These are phyloP conservation scores for Dactylellina cionopaga DNA, from an alignment of 2,329 filamentous ascomycete genomes.

Conservation along the genomic window DNA sequence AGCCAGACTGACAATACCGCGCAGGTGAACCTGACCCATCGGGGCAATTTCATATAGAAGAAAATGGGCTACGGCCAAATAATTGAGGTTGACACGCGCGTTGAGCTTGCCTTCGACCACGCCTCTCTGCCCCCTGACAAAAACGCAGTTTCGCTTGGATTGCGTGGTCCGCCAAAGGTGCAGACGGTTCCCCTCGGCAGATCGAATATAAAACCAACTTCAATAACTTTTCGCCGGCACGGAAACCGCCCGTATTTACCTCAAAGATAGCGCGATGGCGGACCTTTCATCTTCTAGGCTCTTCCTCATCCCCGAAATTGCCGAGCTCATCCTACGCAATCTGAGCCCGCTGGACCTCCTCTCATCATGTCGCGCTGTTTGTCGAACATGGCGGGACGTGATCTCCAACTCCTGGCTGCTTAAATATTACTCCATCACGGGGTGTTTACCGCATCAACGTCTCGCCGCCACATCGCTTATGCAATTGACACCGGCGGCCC, in stretches of 20 bases:
- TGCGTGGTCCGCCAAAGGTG: too few species aligned
- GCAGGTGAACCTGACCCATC: too few species aligned
- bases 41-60: too few species aligned
- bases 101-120: too few species aligned
- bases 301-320: conserved; percentile 23
- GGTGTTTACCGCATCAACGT: not conserved
- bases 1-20: too few species aligned
- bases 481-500: conserved; percentile 6
- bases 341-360: conserved; percentile 13
- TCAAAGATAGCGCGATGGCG: not conserved
- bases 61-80: too few species aligned
- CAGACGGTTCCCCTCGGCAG: too few species aligned
- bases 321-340: conserved; percentile 3
- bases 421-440: conserved; percentile 16
- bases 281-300: not conserved
- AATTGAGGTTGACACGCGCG: too few species aligned
- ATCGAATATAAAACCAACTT: too few species aligned
- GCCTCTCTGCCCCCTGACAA: too few species aligned
- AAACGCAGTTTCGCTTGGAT: too few species aligned
- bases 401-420: conserved; percentile 11
- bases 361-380: conserved; percentile 13
- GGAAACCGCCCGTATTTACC: not conserved
- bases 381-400: conserved; percentile 9
- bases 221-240: not conserved
- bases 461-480: conserved; percentile 1